These are phyloP conservation scores for Tuber melanosporum DNA, from an alignment of 495 filamentous ascomycete species.

Conservation along the genomic window DNA sequence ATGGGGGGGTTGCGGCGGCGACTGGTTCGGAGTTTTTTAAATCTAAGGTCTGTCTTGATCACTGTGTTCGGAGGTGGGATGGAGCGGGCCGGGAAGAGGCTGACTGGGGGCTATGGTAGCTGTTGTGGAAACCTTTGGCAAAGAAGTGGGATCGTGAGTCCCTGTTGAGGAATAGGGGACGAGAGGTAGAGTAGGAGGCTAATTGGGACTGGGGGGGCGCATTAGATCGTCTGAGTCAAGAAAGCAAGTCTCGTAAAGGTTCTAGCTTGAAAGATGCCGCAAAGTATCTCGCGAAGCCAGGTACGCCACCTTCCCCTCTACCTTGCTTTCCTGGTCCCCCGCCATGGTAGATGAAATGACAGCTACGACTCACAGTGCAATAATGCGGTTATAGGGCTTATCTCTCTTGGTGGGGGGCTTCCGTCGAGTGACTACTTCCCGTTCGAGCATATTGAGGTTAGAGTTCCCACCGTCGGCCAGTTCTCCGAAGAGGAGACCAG, in stretches of 20 bases:
- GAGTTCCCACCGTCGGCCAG: conserved; percentile 58
- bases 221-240: conserved; percentile 53
- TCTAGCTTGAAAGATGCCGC: conserved; percentile 76
- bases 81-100: not conserved
- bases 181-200: not conserved
- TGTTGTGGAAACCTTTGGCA: conserved; percentile 62
- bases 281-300: conserved; percentile 50
- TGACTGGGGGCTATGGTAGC: conserved; percentile 38
- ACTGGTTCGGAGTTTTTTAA: conserved; percentile 82
- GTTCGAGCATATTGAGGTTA: conserved; percentile 60
- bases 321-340: not conserved
- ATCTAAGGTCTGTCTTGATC: conserved; percentile 47
- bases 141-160: conserved; percentile 74
- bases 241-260: conserved; percentile 52
- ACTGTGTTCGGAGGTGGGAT: not conserved
- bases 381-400: conserved; percentile 47
- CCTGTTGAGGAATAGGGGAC: not conserved
- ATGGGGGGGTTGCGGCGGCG: conserved; percentile 68
- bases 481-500: conserved; percentile 63
- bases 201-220: not conserved
- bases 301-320: conserved; percentile 14
- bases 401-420: conserved; percentile 87
- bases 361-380: conserved; percentile 43
- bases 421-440: conserved; percentile 88
- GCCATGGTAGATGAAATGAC: not conserved